A percentile compares a stretch with the other conserved stretches of the same genome.
These are phyloP conservation scores for Saccharomycopsis sp. DNA, from an alignment of 805 yeast species.

Conservation along the genomic window DNA sequence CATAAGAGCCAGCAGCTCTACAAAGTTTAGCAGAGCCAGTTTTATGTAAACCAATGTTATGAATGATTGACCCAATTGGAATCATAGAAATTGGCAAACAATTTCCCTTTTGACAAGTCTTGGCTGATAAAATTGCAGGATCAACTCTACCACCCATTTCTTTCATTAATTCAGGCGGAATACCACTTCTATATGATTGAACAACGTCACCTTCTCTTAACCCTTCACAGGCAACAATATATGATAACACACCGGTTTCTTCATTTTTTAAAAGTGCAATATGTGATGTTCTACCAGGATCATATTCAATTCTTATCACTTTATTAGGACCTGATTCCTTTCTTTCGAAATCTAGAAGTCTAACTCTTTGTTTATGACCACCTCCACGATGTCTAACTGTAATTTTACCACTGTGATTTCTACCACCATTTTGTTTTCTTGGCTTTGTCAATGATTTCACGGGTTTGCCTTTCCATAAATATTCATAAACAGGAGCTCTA, in stretches of 20 bases:
- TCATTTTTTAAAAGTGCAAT: conserved; percentile 75
- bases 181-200: conserved; percentile 83
- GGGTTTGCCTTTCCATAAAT: conserved; percentile 83
- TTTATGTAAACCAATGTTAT: conserved; percentile 73
- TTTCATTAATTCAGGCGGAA: conserved; percentile 63
- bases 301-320: conserved; percentile 87
- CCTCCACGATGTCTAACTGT: conserved; percentile 96
- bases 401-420: conserved; percentile 82
- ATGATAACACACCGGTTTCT: conserved; percentile 56
- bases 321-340: conserved; percentile 60
- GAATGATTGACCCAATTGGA: conserved; percentile 89
- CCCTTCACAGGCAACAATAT: conserved; percentile 88
- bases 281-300: conserved; percentile 91
- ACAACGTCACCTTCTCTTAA: conserved; percentile 87
- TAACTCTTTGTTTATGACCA: conserved; percentile 83
- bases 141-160: conserved; percentile 91
- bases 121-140: conserved; percentile 81
- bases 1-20: conserved; percentile 92
- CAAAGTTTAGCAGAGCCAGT: conserved; percentile 83
- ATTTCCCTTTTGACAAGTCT: conserved; percentile 88
- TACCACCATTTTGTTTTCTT: conserved; percentile 71
- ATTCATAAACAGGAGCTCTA: conserved; percentile 79
- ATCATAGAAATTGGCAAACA: conserved; percentile 89
- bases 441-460: conserved; percentile 61
- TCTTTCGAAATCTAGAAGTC: conserved; percentile 75